phyloP scores from a whole-genome alignment of 2,329 filamentous ascomycete species.

The Nemania sp. region DNA sequence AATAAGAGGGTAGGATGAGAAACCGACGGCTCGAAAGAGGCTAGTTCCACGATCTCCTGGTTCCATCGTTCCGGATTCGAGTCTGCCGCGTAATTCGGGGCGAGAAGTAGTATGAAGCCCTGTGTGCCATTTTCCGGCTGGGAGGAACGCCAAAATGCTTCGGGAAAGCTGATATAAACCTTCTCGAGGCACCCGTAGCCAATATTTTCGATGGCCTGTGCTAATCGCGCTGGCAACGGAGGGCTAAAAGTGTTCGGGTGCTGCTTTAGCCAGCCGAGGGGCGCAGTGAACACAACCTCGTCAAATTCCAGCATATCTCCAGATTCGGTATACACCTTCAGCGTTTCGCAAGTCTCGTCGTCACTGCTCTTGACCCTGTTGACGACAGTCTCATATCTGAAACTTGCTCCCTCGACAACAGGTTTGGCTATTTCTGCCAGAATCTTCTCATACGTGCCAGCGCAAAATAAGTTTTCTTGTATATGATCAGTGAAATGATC shows the following conservation, averaged over 20 bases:
- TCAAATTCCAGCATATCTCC: constrained; percentile 68
- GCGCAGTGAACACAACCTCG: constrained; percentile 75
- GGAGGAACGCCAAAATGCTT: constrained; percentile 75
- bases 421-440: constrained; percentile 69
- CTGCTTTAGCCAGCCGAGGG: constrained; percentile 76
- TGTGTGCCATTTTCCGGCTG: constrained; percentile 61
- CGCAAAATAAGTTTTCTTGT: constrained; percentile 70
- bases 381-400: constrained; percentile 64
- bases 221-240: constrained; percentile 66
- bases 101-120: constrained; percentile 81
- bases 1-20: constrained; percentile 88
- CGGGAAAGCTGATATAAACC: constrained; percentile 77
- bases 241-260: constrained; percentile 71
- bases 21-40: constrained; percentile 67
- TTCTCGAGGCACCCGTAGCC: constrained; percentile 80
- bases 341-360: constrained; percentile 48
- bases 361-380: constrained; percentile 56
- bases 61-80: constrained; percentile 76
- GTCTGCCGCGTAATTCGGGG: constrained; percentile 73
- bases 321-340: constrained; percentile 60
- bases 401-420: constrained; percentile 65
- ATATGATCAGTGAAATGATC: constrained; percentile 33
- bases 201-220: constrained; percentile 71
- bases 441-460: constrained; percentile 69
- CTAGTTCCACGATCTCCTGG: constrained; percentile 82